Conservation (phyloP, 1,139 yeast genomes). For the Lodderomyces elongisporus region DNA sequence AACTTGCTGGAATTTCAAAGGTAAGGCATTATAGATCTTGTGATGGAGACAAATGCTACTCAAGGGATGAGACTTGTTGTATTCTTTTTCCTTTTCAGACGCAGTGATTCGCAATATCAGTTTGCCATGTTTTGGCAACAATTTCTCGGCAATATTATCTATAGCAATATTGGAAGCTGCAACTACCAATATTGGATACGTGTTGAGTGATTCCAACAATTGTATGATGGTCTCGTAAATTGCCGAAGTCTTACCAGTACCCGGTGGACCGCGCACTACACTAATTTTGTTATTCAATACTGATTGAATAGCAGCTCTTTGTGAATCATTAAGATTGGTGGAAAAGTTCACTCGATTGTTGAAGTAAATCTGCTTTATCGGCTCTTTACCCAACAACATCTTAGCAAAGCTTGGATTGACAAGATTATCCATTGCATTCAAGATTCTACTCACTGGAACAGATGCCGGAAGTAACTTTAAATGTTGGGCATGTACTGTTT, state of each 20-base stretch:
- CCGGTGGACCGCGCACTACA: constrained; percentile 65
- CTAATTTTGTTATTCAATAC: constrained; percentile 64
- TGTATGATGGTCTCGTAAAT: constrained; percentile 64
- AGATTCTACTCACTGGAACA: constrained; percentile 56
- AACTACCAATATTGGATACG: constrained; percentile 64
- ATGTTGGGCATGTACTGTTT: constrained; percentile 27
- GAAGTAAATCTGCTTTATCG: constrained; percentile 55
- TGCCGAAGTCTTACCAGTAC: constrained; percentile 65
- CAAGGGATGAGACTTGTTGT: constrained; percentile 50
- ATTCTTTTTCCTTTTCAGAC: constrained; percentile 56
- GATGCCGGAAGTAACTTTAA: constrained; percentile 58
- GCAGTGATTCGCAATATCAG: constrained; percentile 60
- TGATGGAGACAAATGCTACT: constrained; percentile 61
- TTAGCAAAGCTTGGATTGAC: constrained; percentile 53
- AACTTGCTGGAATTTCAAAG: constrained; percentile 39
- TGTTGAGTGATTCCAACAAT: constrained; percentile 48
- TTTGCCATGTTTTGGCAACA: constrained; percentile 42
- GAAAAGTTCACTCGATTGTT: constrained; percentile 49
- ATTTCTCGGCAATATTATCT: constrained; percentile 70
- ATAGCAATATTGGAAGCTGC: constrained; percentile 76
- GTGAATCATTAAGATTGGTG: constrained; percentile 57
- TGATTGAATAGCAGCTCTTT: constrained; percentile 62
- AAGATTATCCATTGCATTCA: constrained; percentile 59
- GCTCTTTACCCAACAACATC: constrained; percentile 56
- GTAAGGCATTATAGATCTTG: constrained; percentile 47